phyloP scores from a whole-genome alignment of 2,329 filamentous ascomycete species.

The Chaetomium sp. region DNA sequence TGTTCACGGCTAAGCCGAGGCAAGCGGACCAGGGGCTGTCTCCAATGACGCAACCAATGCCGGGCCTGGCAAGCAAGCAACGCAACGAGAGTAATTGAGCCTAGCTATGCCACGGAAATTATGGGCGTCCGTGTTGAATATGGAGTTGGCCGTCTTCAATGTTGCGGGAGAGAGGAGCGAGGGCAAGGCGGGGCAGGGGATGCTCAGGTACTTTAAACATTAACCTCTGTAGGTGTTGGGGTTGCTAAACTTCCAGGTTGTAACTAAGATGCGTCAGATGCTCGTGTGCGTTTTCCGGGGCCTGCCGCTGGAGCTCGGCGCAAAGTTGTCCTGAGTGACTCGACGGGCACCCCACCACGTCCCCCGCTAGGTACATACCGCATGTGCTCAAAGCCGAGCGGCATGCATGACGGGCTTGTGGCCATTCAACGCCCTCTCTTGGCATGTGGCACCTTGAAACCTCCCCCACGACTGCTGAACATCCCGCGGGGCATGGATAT shows the following conservation, averaged over 20 bases:
- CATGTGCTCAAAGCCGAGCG: slow-evolving; percentile 14
- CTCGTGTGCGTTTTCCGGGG: slow-evolving; percentile 23
- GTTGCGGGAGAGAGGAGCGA: slow-evolving; percentile 3
- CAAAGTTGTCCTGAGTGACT: slow-evolving; percentile 16
- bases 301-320: slow-evolving; percentile 16
- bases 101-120: slow-evolving; percentile 19
- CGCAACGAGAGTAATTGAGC: background rate
- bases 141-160: slow-evolving; percentile 4
- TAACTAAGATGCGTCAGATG: slow-evolving; percentile 21
- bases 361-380: slow-evolving; percentile 21
- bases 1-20: slow-evolving; percentile 31
- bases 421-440: slow-evolving; percentile 2
- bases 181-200: slow-evolving; percentile 20
- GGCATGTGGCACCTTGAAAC: background rate
- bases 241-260: too few species aligned
- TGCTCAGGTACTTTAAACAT: slow-evolving; percentile 14
- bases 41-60: slow-evolving; percentile 34
- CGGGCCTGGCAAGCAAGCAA: background rate
- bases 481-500: slow-evolving; percentile 1
- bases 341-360: slow-evolving; percentile 7
- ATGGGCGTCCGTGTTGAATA: slow-evolving; percentile 18
- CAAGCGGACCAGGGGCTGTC: slow-evolving; percentile 30
- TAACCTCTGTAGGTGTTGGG: background rate
- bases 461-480: background rate
- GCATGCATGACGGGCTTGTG: background rate